Conservation (phyloP, 2,329 filamentous ascomycete genomes). For the Karstenula rhodostoma region DNA sequence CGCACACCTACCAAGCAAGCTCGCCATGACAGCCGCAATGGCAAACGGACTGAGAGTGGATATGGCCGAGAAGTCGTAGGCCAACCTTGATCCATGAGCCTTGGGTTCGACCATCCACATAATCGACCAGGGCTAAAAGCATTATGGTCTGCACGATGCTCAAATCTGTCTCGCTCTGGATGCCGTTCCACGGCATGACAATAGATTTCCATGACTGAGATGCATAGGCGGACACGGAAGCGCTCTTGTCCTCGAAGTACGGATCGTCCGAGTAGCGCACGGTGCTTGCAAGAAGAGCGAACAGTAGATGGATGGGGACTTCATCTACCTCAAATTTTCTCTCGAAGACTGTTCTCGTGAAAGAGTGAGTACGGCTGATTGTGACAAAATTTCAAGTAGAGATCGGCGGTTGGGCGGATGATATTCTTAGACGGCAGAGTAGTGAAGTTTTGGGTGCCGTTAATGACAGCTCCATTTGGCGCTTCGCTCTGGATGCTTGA, state of each 20-base stretch:
- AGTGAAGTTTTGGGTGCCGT: too few relatives aligned
- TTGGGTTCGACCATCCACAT: not conserved
- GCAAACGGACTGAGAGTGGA: constrained; percentile 1
- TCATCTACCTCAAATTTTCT: too few relatives aligned
- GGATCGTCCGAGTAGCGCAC: too few relatives aligned
- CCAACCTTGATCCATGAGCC: constrained; percentile 9
- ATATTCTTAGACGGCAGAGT: not conserved
- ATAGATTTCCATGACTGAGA: constrained; percentile 3
- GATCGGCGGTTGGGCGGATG: not conserved
- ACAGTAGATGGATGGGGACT: not conserved
- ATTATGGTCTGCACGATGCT: not conserved
- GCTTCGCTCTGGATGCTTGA: too few relatives aligned
- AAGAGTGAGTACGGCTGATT: not conserved
- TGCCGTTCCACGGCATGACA: not conserved
- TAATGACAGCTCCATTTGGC: too few relatives aligned
- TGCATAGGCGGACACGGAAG: not conserved
- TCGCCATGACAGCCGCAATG: not conserved
- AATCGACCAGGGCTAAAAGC: constrained; percentile 2
- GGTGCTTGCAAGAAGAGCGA: too few relatives aligned
- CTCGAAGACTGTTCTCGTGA: not conserved
- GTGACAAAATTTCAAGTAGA: not conserved
- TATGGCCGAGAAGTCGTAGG: not conserved
- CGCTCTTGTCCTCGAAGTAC: too few relatives aligned
- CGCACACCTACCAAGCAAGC: not conserved
- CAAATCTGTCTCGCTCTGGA: not conserved